Conservation (phyloP, 2,329 filamentous ascomycete genomes). For the Fusarium keratoplasticum region DNA sequence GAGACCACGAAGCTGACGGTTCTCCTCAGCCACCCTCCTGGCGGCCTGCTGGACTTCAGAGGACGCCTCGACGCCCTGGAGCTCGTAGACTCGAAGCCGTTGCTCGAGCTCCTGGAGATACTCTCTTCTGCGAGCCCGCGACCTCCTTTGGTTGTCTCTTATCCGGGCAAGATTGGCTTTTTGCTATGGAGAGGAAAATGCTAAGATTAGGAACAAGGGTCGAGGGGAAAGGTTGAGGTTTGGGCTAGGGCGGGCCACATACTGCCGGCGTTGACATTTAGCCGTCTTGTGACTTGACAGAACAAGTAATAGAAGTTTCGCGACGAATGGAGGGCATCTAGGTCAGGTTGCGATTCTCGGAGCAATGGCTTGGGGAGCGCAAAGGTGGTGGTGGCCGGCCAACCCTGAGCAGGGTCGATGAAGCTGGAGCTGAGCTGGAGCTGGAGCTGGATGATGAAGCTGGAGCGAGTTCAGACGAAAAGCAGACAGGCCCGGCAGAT, state of each 20-base stretch:
- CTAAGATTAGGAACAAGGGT: slow-evolving; percentile 32
- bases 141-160: slow-evolving; percentile 81
- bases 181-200: slow-evolving; percentile 44
- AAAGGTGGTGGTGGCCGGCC: slow-evolving; percentile 9
- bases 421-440: slow-evolving; percentile 14
- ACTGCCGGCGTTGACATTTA: slow-evolving; percentile 50
- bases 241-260: slow-evolving; percentile 34
- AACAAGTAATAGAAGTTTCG: slow-evolving; percentile 20
- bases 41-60: slow-evolving; percentile 79
- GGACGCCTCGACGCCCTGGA: slow-evolving; percentile 74
- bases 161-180: slow-evolving; percentile 66
- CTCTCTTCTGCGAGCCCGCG: slow-evolving; percentile 78
- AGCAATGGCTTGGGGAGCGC: slow-evolving; percentile 15
- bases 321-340: slow-evolving; percentile 38
- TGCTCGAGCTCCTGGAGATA: slow-evolving; percentile 78
- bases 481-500: slow-evolving; percentile 26
- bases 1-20: slow-evolving; percentile 70
- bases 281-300: slow-evolving; percentile 37
- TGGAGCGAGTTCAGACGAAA: slow-evolving; percentile 26
- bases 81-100: slow-evolving; percentile 70
- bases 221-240: slow-evolving; percentile 6
- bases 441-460: slow-evolving; percentile 27
- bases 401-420: slow-evolving; percentile 17
- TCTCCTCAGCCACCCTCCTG: slow-evolving; percentile 76
- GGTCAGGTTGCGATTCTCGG: slow-evolving; percentile 23